Evolutionary conservation across 2,329 filamentous ascomycete species (phyloP).

Genomic region (Colletotrichum abscissum): DNA sequence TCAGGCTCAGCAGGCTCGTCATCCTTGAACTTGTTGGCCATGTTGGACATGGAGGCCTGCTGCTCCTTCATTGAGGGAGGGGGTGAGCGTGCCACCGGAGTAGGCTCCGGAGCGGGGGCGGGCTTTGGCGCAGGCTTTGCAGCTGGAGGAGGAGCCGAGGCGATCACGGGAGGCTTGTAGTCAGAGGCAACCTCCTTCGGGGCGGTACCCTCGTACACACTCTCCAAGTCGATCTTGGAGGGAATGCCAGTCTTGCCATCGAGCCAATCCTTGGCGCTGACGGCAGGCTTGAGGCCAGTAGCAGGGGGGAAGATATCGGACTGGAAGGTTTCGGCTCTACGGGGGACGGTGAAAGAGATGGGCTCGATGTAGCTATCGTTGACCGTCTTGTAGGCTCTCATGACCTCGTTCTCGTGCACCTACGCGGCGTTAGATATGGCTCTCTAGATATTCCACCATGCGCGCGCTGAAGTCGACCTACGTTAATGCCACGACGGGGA

Average conservation of each 20-base stretch:
- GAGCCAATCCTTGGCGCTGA: slow-evolving; percentile 86
- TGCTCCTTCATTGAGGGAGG: slow-evolving; percentile 84
- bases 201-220: slow-evolving; percentile 85
- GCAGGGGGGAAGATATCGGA: slow-evolving; percentile 96
- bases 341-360: slow-evolving; percentile 95
- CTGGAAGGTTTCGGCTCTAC: slow-evolving; percentile 94
- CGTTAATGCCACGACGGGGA: slow-evolving; percentile 94
- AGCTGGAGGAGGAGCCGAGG: slow-evolving; percentile 55
- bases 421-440: slow-evolving; percentile 47
- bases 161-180: slow-evolving; percentile 67
- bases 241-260: slow-evolving; percentile 85
- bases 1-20: slow-evolving; percentile 69
- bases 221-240: slow-evolving; percentile 93
- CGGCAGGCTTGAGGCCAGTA: slow-evolving; percentile 80
- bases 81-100: slow-evolving; percentile 53
- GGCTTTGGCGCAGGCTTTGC: slow-evolving; percentile 63
- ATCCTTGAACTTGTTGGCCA: slow-evolving; percentile 89
- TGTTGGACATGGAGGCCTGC: slow-evolving; percentile 84
- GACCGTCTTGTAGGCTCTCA: slow-evolving; percentile 96
- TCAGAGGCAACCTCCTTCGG: slow-evolving; percentile 81
- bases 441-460: too few species aligned
- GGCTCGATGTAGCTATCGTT: slow-evolving; percentile 95
- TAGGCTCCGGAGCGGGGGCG: slow-evolving; percentile 61
- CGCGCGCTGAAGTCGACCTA: slow-evolving; percentile 49
- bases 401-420: slow-evolving; percentile 95